These are phyloP conservation scores for Venturia pyrina DNA, from an alignment of 2,329 filamentous ascomycete genomes.

Conservation along the genomic window DNA sequence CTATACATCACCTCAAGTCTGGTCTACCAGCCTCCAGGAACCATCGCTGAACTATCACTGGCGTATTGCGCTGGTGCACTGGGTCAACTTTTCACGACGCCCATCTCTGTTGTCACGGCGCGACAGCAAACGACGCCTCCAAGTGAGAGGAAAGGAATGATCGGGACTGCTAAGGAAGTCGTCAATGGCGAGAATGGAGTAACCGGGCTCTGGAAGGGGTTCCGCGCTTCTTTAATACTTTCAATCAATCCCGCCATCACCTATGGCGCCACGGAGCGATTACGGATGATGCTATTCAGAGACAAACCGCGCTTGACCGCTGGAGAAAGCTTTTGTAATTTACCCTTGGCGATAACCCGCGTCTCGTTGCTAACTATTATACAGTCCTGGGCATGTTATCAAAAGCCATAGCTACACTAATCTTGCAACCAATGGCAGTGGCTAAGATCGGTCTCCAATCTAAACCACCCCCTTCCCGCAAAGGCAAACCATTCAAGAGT, in stretches of 20 bases:
- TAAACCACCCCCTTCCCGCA: slow-evolving; percentile 70
- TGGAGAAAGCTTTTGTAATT: slow-evolving; percentile 9
- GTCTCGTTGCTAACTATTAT: not conserved
- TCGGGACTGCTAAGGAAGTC: slow-evolving; percentile 4
- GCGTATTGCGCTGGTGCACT: slow-evolving; percentile 2
- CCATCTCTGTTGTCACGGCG: slow-evolving; percentile 4
- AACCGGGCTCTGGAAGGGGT: slow-evolving; percentile 3
- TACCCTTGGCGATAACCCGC: too few species aligned
- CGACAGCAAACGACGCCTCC: not conserved
- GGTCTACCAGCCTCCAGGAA: not conserved
- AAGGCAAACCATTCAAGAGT: slow-evolving; percentile 85
- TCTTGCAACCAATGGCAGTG: not conserved
- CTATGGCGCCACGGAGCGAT: slow-evolving; percentile 2
- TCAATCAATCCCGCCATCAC: slow-evolving; percentile 9
- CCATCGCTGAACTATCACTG: not conserved
- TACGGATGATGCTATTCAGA: slow-evolving; percentile 3
- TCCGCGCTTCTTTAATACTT: not conserved
- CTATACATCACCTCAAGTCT: not conserved
- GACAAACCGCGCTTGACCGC: not conserved
- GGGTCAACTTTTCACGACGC: not conserved
- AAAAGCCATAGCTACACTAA: slow-evolving; percentile 7
- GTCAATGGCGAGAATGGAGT: slow-evolving; percentile 1
- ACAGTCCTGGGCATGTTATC: slow-evolving; percentile 8
- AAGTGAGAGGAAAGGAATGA: slow-evolving; percentile 3
- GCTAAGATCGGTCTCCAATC: slow-evolving; percentile 88